Evolutionary conservation across 352 stramenopile genomes (phyloP).

Genomic region (Peronosclerospora sorghi): DNA sequence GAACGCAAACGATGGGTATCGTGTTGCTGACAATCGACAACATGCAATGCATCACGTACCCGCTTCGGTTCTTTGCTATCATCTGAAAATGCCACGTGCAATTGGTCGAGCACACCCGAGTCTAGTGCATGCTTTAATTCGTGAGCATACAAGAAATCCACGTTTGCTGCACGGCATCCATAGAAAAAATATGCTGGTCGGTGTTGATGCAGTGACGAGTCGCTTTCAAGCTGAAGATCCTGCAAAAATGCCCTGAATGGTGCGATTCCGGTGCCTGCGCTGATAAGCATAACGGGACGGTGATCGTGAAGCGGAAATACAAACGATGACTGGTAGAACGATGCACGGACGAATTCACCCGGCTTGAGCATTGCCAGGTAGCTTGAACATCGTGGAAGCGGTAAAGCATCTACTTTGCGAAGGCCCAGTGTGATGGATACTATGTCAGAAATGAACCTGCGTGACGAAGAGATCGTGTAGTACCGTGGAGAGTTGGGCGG

Average conservation of each 20-base stretch:
- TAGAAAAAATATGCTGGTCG: constrained; percentile 67
- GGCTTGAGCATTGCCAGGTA: constrained; percentile 45
- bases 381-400: constrained; percentile 62
- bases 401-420: constrained; percentile 34
- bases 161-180: constrained; percentile 41
- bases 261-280: constrained; percentile 68
- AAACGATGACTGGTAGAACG: constrained; percentile 68
- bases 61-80: constrained; percentile 21
- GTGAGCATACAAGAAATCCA: constrained; percentile 64
- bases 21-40: no score
- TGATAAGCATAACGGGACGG: constrained; percentile 64
- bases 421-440: constrained; percentile 69
- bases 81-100: constrained; percentile 57
- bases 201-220: constrained; percentile 8
- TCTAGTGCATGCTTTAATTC: constrained; percentile 37
- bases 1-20: background rate
- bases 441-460: constrained; percentile 33
- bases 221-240: constrained; percentile 51
- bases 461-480: constrained; percentile 79
- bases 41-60: constrained; percentile 19
- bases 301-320: constrained; percentile 53
- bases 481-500: constrained; percentile 56
- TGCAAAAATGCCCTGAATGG: constrained; percentile 76
- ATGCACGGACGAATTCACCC: constrained; percentile 40
- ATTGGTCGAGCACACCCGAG: constrained; percentile 33